phyloP scores from a whole-genome alignment of 164 flowering plant genomes.

The Berberis thunbergii region DNA sequence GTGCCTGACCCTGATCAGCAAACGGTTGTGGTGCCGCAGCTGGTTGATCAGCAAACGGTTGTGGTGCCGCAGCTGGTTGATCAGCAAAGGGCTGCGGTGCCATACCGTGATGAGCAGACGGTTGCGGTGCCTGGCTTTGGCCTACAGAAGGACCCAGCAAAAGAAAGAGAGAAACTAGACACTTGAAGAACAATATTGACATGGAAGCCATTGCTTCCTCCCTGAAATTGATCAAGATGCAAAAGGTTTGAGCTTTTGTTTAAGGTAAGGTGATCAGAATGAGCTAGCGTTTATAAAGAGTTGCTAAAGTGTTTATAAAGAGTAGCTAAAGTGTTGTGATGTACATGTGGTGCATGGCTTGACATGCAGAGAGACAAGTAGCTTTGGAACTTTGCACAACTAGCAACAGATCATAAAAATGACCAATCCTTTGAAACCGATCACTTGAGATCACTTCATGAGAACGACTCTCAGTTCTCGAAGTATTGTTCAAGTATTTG shows the following conservation, averaged over 20 bases:
- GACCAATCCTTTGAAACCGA: no score
- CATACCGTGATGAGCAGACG: not conserved
- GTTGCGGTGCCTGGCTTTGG: not conserved
- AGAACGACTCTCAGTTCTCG: no score
- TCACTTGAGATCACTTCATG: no score
- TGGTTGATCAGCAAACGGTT: not conserved
- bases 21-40: not conserved
- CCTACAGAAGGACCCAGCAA: not conserved
- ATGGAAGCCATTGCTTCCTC: not conserved
- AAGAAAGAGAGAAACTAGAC: not conserved
- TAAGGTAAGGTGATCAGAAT: no score
- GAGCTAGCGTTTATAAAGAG: not conserved
- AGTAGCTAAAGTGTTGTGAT: not conserved
- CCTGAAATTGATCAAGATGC: not conserved
- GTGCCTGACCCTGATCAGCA: not conserved
- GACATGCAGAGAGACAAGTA: conserved; percentile 5
- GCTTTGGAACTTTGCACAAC: conserved; percentile 5
- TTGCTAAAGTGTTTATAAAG: not conserved
- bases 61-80: not conserved
- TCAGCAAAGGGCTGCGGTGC: not conserved
- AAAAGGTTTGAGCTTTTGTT: no score
- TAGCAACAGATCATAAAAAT: not conserved
- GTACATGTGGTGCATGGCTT: conserved; percentile 12
- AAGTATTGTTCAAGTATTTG: no score
- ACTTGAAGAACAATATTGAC: not conserved